Conservation (phyloP, 495 filamentous ascomycete species). For the Aspergillus leporis region DNA sequence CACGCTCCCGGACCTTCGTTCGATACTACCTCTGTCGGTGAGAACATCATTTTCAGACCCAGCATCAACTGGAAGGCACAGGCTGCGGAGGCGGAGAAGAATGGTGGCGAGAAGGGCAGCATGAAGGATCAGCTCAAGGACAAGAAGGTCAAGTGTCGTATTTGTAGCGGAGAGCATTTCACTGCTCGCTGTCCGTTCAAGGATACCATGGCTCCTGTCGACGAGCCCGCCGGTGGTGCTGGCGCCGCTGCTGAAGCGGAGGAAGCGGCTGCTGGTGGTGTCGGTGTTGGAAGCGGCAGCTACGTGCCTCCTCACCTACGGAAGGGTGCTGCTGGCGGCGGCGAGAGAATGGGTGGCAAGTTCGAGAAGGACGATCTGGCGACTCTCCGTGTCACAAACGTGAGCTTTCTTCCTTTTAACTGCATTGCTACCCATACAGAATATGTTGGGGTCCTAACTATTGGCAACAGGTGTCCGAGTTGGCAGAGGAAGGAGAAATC, state of each 20-base stretch:
- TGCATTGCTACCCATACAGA: slow-evolving; percentile 6
- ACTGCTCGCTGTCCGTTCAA: slow-evolving; percentile 91
- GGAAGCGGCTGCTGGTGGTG: slow-evolving; percentile 51
- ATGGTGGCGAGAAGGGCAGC: slow-evolving; percentile 64
- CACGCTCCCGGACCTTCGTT: slow-evolving; percentile 65
- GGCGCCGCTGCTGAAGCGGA: slow-evolving; percentile 52
- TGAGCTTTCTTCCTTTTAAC: slow-evolving; percentile 49
- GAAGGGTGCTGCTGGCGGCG: slow-evolving; percentile 63
- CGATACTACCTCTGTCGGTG: slow-evolving; percentile 90
- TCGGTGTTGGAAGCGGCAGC: slow-evolving; percentile 68
- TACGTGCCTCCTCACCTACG: slow-evolving; percentile 94
- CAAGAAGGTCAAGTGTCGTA: slow-evolving; percentile 99
- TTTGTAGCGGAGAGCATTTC: slow-evolving; percentile 98
- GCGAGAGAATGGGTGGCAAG: slow-evolving; percentile 91
- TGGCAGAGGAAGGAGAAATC: slow-evolving; percentile 92
- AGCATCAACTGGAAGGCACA: slow-evolving; percentile 87
- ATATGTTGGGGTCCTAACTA: slow-evolving; percentile 10
- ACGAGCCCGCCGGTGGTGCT: slow-evolving; percentile 60
- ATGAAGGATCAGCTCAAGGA: slow-evolving; percentile 94
- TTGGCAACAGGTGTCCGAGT: slow-evolving; percentile 75
- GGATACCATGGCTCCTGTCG: slow-evolving; percentile 76
- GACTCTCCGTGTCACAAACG: slow-evolving; percentile 95
- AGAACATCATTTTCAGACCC: slow-evolving; percentile 96
- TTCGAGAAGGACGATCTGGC: slow-evolving; percentile 96
- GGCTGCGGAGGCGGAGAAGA: slow-evolving; percentile 79